Evolutionary conservation across 352 stramenopile species (phyloP), one percentile per base, ranked within the genome.

Genomic region (Globisporangium ultimum): DNA sequence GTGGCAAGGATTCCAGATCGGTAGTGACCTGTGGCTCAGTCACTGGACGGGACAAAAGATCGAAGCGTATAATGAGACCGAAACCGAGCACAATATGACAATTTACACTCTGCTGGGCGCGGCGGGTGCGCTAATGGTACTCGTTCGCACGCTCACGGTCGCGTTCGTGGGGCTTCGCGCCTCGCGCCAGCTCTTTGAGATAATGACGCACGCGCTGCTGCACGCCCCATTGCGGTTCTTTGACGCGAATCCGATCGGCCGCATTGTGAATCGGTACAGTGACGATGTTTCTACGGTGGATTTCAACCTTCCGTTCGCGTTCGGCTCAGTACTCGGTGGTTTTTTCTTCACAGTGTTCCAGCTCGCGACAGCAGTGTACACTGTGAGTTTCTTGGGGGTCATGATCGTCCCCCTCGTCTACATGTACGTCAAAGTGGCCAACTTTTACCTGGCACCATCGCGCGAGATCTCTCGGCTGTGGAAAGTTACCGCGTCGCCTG

Each of bases 251-350:
- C 91, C 89, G 13, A 64, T 90, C 17, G 87, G 87, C 0, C 72
- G 87, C 57, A 90, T 97, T 49, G 51, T 97, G 13, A 95, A 95
- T 55, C 74, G 91, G 8, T 98, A 93, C 72, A 71, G 74, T 20
- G 80, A 84, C 3, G 88, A 96, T 64, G 91, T 95, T 66, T 76
- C 93, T 51, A 84, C 82, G 41, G 64, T 96, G n/a, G 88, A 97
- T 72, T 66, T 94, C 8, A 70, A 88, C 32, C 42, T 79, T 14
- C 45, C 65, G 6, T 61, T 63, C 17, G 36, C 47, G 10, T 59
- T 48, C 17, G 58, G 51, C 11, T 32, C 24, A 5, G 78, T 74
- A 34, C 48, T 90, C 14, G 72, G 68, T 22, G 69, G 83, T 21
- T 71, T 75, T 18, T 71, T 83, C 28, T 68, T 67, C 20, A 91